phyloP scores from a whole-genome alignment of 371 early-diverging fungal species.

The Chytridium lagenaria region DNA sequence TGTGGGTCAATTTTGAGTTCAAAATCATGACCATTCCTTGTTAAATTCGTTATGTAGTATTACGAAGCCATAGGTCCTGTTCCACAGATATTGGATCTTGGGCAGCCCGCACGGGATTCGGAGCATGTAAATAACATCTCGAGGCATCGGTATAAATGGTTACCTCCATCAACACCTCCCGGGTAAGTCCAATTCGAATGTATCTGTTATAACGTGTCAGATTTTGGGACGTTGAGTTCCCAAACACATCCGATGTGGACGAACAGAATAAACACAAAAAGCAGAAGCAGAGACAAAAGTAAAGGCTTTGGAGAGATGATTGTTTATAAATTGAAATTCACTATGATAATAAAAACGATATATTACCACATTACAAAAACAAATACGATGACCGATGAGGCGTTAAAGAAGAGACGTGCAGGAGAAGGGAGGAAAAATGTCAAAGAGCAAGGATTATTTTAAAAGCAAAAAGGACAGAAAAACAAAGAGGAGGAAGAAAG shows the following conservation, averaged over 20 bases:
- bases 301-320: no score
- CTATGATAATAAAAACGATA: no score
- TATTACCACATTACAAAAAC: no score
- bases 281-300: no score
- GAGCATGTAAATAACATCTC: constrained; percentile 30
- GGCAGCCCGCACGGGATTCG: constrained; percentile 13
- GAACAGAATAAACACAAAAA: no score
- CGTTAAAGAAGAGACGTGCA: neutral
- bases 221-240: constrained; percentile 32
- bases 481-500: neutral
- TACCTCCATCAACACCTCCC: constrained; percentile 41
- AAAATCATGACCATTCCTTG: neutral
- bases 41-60: constrained; percentile 27
- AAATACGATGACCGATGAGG: no score
- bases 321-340: no score
- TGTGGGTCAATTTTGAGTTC: constrained; percentile 26
- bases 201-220: neutral
- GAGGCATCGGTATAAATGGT: constrained; percentile 37
- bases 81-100: constrained; percentile 38
- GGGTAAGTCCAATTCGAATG: constrained; percentile 34
- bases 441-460: neutral
- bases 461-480: neutral
- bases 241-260: constrained; percentile 11
- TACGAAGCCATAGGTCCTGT: constrained; percentile 36
- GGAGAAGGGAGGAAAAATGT: neutral